Conservation (phyloP, 2,329 filamentous ascomycete species). For the Cercospora canescens region DNA sequence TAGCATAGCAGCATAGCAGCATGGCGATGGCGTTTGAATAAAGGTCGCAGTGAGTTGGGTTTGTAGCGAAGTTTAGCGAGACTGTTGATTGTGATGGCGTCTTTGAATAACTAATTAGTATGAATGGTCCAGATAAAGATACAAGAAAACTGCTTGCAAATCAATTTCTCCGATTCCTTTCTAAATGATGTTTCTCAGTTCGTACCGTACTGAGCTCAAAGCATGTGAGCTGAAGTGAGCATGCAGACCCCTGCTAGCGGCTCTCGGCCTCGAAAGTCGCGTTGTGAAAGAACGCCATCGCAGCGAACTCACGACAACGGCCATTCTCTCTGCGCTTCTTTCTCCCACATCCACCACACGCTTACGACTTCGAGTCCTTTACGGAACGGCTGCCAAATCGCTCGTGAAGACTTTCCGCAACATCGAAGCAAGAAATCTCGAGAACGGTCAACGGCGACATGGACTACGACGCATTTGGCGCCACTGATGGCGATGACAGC, state of each 20-base stretch:
- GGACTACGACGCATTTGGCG: constrained; percentile 25
- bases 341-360: not conserved
- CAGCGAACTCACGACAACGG: not conserved
- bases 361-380: not conserved
- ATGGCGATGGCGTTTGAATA: not conserved
- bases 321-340: not conserved
- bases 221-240: not conserved
- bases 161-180: not conserved
- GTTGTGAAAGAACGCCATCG: not conserved
- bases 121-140: not conserved
- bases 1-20: not conserved
- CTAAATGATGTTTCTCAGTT: not conserved
- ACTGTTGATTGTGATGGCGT: not conserved
- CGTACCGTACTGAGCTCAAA: not conserved
- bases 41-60: not conserved
- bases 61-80: not conserved
- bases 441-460: constrained; percentile 9
- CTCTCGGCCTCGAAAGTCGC: constrained; percentile 1
- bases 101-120: not conserved
- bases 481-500: constrained; percentile 24
- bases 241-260: not conserved
- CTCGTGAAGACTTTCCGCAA: not conserved
- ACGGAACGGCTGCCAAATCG: not conserved
- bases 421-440: not conserved
- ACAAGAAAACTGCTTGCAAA: not conserved